These are phyloP conservation scores for Astrephomene gubernaculifera DNA, from an alignment of 139 green algal genomes.

Conservation along the genomic window DNA sequence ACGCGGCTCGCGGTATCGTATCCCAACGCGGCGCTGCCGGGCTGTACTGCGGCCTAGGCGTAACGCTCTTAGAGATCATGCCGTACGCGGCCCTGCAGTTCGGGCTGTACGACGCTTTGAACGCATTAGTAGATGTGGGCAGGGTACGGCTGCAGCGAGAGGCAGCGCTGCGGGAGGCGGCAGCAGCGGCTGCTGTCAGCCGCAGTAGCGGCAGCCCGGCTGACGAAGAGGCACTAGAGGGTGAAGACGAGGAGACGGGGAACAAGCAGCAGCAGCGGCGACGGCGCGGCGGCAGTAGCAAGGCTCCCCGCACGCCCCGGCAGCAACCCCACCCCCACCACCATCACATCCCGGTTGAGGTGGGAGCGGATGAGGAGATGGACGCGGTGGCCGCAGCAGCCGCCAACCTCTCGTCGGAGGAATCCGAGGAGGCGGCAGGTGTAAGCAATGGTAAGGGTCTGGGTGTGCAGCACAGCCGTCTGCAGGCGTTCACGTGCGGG, in stretches of 20 bases:
- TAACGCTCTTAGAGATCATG: conserved; percentile 97
- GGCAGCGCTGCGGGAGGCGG: not conserved
- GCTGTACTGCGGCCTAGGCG: conserved; percentile 88
- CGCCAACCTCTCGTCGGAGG: too few relatives aligned
- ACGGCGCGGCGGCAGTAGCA: too few relatives aligned
- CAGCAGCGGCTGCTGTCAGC: not conserved
- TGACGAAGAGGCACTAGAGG: not conserved
- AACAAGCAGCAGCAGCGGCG: not conserved
- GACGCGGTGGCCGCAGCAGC: too few relatives aligned
- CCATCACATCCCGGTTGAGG: not conserved
- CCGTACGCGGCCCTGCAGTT: conserved; percentile 98
- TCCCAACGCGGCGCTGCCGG: conserved; percentile 42
- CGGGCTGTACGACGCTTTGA: conserved; percentile 94
- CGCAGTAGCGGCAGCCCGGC: not conserved
- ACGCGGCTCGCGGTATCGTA: conserved; percentile 65
- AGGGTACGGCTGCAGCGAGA: not conserved
- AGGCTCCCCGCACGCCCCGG: too few relatives aligned
- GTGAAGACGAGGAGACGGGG: not conserved
- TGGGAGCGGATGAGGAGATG: not conserved
- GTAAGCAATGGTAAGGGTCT: not conserved
- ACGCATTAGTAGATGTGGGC: conserved; percentile 14
- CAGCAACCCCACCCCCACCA: too few relatives aligned
- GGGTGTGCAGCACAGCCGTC: conserved; percentile 4
- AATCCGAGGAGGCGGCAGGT: not conserved
- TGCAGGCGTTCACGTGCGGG: conserved; percentile 58